These are phyloP conservation scores for Neoconidiobolus thromboides DNA, from an alignment of 371 early-diverging fungal genomes.

Conservation along the genomic window DNA sequence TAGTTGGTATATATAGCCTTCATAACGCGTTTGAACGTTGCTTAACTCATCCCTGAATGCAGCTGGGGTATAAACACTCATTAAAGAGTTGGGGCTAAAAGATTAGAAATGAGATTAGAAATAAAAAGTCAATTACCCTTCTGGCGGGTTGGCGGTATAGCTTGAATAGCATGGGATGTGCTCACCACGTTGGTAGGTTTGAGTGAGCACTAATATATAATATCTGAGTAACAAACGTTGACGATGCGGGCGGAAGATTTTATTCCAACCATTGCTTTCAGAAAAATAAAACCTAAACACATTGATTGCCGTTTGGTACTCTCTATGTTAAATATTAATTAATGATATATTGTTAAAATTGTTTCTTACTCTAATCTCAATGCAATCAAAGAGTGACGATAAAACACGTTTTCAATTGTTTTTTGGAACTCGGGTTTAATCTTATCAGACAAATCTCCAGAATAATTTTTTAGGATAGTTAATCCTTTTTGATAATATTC, in stretches of 20 bases:
- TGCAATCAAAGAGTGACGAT: not conserved
- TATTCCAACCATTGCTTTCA: constrained; percentile 8
- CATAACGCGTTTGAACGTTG: constrained; percentile 34
- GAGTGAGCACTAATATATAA: constrained; percentile 12
- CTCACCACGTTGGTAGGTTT: constrained; percentile 12
- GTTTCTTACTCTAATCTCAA: not conserved
- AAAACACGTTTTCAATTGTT: not conserved
- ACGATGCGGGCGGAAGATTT: constrained; percentile 17
- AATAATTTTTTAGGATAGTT: too few species aligned
- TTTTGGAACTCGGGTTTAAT: not conserved
- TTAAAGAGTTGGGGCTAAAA: constrained; percentile 5
- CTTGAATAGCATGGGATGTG: constrained; percentile 10
- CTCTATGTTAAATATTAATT: not conserved
- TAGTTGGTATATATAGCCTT: constrained; percentile 28
- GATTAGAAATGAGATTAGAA: constrained; percentile 13
- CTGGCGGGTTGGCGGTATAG: not conserved
- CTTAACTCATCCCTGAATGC: constrained; percentile 29
- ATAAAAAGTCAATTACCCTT: not conserved
- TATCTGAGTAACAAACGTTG: constrained; percentile 16
- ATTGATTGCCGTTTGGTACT: constrained; percentile 11
- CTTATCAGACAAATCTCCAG: not conserved
- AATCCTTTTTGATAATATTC: not conserved
- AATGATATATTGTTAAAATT: not conserved
- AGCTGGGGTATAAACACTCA: constrained; percentile 11
- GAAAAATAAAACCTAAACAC: constrained; percentile 10